A percentile compares a stretch with the other conserved stretches of the same genome.
These are phyloP conservation scores for Jaapia argillacea DNA, from an alignment of 768 basidiomycete genomes.

Conservation along the genomic window DNA sequence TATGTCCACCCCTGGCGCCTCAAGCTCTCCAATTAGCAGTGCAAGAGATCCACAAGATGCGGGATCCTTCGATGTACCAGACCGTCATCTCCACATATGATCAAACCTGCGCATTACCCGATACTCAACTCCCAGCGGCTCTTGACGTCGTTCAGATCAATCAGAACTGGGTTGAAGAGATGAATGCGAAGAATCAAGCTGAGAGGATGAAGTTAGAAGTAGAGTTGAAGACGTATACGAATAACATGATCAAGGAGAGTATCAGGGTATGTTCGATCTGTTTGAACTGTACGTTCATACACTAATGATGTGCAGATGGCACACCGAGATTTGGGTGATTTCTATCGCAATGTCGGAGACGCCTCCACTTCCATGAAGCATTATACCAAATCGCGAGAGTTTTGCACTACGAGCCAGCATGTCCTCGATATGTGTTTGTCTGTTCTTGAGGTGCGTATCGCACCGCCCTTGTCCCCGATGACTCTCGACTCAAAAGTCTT, in stretches of 20 bases:
- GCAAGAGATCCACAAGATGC: constrained; percentile 51
- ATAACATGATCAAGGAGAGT: constrained; percentile 98
- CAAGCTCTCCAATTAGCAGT: constrained; percentile 65
- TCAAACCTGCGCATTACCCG: constrained; percentile 31
- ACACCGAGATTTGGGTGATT: constrained; percentile 79
- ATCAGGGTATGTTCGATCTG: constrained; percentile 77
- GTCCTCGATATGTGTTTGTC: constrained; percentile 90
- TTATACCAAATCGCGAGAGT: constrained; percentile 88
- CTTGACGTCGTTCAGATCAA: constrained; percentile 27
- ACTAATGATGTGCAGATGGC: constrained; percentile 57
- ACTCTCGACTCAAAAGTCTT: neutral
- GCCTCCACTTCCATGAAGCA: constrained; percentile 63
- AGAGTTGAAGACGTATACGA: constrained; percentile 89
- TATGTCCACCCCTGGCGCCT: constrained; percentile 58
- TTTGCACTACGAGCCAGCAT: constrained; percentile 82
- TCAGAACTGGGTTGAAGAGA: constrained; percentile 66
- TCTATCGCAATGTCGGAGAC: constrained; percentile 67
- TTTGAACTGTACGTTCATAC: constrained; percentile 1
- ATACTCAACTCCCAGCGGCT: constrained; percentile 34
- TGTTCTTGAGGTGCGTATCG: constrained; percentile 54
- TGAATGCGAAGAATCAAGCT: constrained; percentile 50
- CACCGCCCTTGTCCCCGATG: neutral
- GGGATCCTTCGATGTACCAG: constrained; percentile 57
- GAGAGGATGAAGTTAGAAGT: constrained; percentile 83
- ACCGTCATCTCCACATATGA: constrained; percentile 45